Conservation (phyloP, 257 asterid species). For the Cinchona pubescens region DNA sequence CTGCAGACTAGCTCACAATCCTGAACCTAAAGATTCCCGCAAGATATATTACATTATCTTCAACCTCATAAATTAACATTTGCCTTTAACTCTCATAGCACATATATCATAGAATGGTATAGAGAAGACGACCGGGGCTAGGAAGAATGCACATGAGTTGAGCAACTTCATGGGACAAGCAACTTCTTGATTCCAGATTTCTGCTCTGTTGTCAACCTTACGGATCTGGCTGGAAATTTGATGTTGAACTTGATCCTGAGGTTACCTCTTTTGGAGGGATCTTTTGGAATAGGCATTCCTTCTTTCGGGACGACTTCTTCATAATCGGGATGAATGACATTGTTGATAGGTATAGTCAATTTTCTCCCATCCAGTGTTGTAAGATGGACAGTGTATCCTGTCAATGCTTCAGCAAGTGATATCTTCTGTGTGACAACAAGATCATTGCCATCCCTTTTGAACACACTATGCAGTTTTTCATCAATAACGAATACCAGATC, state of each 20-base stretch:
- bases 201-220: conserved; percentile 72
- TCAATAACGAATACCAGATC: conserved; percentile 79
- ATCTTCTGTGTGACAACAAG: conserved; percentile 54
- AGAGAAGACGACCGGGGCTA: no score
- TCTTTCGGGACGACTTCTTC: conserved; percentile 76
- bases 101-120: not conserved
- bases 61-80: not conserved
- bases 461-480: conserved; percentile 73
- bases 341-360: conserved; percentile 53
- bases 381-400: conserved; percentile 63
- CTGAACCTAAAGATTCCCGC: no score
- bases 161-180: conserved; percentile 38
- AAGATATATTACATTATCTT: not conserved
- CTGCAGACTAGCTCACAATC: no score
- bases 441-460: conserved; percentile 76
- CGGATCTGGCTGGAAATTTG: conserved; percentile 66
- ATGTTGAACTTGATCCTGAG: conserved; percentile 75
- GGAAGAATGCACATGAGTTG: not conserved
- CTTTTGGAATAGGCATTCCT: conserved; percentile 91
- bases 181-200: conserved; percentile 76
- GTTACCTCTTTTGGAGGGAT: conserved; percentile 61
- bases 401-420: conserved; percentile 61
- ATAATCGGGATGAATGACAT: conserved; percentile 58
- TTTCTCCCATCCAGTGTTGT: conserved; percentile 73
- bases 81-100: no score